These are phyloP conservation scores for Linum tenue DNA, from an alignment of 345 rosid species.

Conservation along the genomic window DNA sequence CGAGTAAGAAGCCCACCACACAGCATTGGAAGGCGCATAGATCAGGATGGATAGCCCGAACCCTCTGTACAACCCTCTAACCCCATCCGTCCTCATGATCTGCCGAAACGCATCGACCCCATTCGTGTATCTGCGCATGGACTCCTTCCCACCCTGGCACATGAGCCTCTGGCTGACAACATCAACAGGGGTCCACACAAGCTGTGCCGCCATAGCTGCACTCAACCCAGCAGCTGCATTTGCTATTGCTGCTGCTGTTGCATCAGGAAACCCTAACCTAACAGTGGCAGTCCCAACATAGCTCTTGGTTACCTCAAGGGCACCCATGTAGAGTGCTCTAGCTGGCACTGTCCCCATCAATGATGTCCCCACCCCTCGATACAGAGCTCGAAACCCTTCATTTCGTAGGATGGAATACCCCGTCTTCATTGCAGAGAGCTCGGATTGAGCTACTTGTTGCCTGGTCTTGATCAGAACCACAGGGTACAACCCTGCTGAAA, in stretches of 20 bases:
- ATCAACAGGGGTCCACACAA: constrained; percentile 85
- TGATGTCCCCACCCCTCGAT: constrained; percentile 83
- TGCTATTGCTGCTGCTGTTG: constrained; percentile 52
- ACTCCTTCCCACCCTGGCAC: constrained; percentile 48
- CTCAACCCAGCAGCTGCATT: constrained; percentile 82
- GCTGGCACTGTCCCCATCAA: constrained; percentile 88
- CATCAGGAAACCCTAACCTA: constrained; percentile 68
- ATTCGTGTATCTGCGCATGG: constrained; percentile 40
- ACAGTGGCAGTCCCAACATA: constrained; percentile 57
- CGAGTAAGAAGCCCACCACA: constrained; percentile 98
- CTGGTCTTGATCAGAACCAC: constrained; percentile 74
- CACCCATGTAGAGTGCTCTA: constrained; percentile 85
- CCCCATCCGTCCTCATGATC: constrained; percentile 67
- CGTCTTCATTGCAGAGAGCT: constrained; percentile 47
- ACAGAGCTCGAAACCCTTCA: constrained; percentile 77
- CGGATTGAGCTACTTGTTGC: constrained; percentile 60
- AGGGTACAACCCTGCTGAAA: constrained; percentile 86
- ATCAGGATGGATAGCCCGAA: constrained; percentile 89
- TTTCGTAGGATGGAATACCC: constrained; percentile 48
- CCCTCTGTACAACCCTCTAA: constrained; percentile 77
- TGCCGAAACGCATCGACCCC: constrained; percentile 77
- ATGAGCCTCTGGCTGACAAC: constrained; percentile 89
- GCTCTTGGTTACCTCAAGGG: constrained; percentile 80
- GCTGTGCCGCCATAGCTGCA: constrained; percentile 85
- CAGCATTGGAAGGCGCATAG: constrained; percentile 90